Conservation (phyloP, 345 rosid species). For the Ceriops zippeliana region DNA sequence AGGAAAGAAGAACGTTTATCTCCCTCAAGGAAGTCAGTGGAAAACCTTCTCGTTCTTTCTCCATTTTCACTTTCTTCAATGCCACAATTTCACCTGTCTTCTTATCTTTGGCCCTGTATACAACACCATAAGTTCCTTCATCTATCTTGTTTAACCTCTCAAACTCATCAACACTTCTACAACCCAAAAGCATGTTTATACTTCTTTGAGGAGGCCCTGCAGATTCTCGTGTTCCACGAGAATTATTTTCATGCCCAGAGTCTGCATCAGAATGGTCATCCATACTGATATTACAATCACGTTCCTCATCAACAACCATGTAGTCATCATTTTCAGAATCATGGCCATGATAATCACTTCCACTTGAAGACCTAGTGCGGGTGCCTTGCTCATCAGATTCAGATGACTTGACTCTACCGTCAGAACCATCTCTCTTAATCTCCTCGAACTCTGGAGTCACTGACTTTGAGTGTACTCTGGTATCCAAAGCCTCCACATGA, state of each 20-base stretch:
- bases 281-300: constrained; percentile 28
- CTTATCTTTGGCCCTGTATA: constrained; percentile 91
- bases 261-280: constrained; percentile 42
- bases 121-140: constrained; percentile 99
- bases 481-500: constrained; percentile 36
- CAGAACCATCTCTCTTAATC: constrained; percentile 54
- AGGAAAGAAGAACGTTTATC: constrained; percentile 93
- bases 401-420: constrained; percentile 49
- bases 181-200: constrained; percentile 91
- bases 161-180: constrained; percentile 97
- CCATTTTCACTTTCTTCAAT: constrained; percentile 98
- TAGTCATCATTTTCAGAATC: constrained; percentile 54
- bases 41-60: constrained; percentile 98
- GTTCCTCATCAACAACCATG: constrained; percentile 66
- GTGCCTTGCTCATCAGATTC: constrained; percentile 56
- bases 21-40: constrained; percentile 93
- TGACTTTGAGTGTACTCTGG: constrained; percentile 40
- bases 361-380: constrained; percentile 47
- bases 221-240: constrained; percentile 52
- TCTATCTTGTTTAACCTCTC: constrained; percentile 96
- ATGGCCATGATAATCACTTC: constrained; percentile 46
- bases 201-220: constrained; percentile 63
- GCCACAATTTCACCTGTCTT: constrained; percentile 96
- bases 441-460: constrained; percentile 61
- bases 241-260: constrained; percentile 49